Conservation (phyloP, 192 early-diverging fungal genomes). For the Dispira parvispora region DNA sequence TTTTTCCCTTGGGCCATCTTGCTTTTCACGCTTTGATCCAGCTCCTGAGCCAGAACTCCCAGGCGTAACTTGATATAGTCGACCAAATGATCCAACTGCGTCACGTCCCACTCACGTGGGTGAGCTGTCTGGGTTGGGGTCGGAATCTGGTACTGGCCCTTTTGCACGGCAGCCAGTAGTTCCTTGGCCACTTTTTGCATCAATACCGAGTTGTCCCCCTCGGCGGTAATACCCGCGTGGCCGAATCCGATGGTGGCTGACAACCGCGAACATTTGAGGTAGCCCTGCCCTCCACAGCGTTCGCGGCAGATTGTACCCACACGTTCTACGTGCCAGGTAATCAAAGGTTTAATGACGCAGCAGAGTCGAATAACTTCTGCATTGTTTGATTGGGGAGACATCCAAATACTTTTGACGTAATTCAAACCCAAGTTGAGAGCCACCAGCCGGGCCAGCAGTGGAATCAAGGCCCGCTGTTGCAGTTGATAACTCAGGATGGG, state of each 20-base stretch:
- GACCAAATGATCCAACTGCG: slow-evolving; percentile 21
- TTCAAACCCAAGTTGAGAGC: slow-evolving; percentile 61
- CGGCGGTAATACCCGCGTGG: slow-evolving; percentile 64
- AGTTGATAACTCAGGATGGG: slow-evolving; percentile 61
- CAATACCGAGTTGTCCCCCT: slow-evolving; percentile 61
- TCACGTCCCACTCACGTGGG: slow-evolving; percentile 30
- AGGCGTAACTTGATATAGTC: slow-evolving; percentile 29
- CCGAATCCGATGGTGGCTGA: slow-evolving; percentile 48
- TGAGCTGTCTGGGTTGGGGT: slow-evolving; percentile 20
- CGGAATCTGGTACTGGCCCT: slow-evolving; percentile 24
- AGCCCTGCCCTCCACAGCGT: slow-evolving; percentile 60
- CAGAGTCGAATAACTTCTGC: slow-evolving; percentile 45
- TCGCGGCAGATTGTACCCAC: slow-evolving; percentile 51
- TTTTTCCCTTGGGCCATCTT: slow-evolving; percentile 29
- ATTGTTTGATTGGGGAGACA: slow-evolving; percentile 11
- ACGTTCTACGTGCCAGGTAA: slow-evolving; percentile 56
- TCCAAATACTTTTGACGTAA: slow-evolving; percentile 55
- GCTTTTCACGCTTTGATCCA: slow-evolving; percentile 29
- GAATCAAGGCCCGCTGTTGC: slow-evolving; percentile 56
- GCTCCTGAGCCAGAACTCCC: slow-evolving; percentile 13
- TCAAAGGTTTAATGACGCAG: slow-evolving; percentile 62
- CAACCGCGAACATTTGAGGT: slow-evolving; percentile 45
- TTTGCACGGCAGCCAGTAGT: slow-evolving; percentile 35
- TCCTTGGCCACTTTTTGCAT: slow-evolving; percentile 70
- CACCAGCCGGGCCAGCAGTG: slow-evolving; percentile 42